Evolutionary conservation across 129 eudicot species (phyloP).

Genomic region (Chrysanthemum lavandulifolium): DNA sequence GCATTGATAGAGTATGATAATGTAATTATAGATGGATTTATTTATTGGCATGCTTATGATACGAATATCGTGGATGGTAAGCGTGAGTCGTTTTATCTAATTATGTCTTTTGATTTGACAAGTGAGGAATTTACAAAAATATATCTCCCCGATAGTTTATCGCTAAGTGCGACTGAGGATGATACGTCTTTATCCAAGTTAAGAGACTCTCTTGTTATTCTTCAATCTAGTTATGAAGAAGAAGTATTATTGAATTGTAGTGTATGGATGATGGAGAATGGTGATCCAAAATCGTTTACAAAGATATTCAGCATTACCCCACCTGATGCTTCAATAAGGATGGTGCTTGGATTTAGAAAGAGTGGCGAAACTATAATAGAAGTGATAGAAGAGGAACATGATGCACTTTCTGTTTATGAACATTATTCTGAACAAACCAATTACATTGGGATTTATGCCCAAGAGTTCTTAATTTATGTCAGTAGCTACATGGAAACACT

Average conservation of each 20-base stretch:
- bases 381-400: too few species aligned
- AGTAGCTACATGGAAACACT: too few species aligned
- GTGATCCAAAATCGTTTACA: too few species aligned
- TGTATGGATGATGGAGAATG: too few species aligned
- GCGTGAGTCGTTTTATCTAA: slow-evolving; percentile 6
- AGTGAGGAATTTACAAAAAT: slow-evolving; percentile 32
- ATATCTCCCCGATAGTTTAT: slow-evolving; percentile 27
- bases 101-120: slow-evolving; percentile 37
- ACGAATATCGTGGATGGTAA: too few species aligned
- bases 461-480: too few species aligned
- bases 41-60: slow-evolving; percentile 20
- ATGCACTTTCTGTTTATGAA: too few species aligned
- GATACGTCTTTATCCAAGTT: slow-evolving; percentile 29
- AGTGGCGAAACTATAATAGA: slow-evolving; percentile 23
- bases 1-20: slow-evolving; percentile 23
- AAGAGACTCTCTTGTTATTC: slow-evolving; percentile 3
- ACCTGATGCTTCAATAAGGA: too few species aligned
- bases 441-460: too few species aligned
- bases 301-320: too few species aligned
- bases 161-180: neutral
- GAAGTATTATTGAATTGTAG: neutral
- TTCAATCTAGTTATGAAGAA: neutral
- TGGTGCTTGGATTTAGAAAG: slow-evolving; percentile 16
- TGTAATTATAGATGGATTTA: slow-evolving; percentile 29
- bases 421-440: too few species aligned